A percentile compares a stretch with the other conserved stretches of the same genome.
Conservation (phyloP, 495 filamentous ascomycete species). For the Bathelium albidoporum region DNA sequence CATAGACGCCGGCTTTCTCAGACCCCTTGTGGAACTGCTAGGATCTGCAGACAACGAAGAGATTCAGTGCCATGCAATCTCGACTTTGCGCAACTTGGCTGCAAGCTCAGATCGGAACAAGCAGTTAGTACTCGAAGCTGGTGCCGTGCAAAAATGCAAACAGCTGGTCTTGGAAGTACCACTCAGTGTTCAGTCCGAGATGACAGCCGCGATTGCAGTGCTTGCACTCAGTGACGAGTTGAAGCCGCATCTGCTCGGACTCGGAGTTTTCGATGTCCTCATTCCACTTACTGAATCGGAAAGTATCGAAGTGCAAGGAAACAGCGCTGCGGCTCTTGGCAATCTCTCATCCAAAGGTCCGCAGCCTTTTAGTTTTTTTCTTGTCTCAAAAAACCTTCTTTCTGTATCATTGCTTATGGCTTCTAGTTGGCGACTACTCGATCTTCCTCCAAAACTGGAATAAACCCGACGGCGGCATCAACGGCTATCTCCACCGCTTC, state of each 20-base stretch:
- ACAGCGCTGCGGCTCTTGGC: constrained; percentile 89
- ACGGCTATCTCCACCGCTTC: constrained; percentile 88
- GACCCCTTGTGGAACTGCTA: constrained; percentile 83
- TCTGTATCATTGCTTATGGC: not conserved
- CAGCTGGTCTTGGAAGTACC: constrained; percentile 89
- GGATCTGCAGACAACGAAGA: constrained; percentile 97
- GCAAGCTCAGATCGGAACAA: constrained; percentile 97
- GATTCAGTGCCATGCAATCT: constrained; percentile 97
- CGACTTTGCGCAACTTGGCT: constrained; percentile 87
- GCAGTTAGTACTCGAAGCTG: constrained; percentile 86
- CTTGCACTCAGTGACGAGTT: constrained; percentile 91
- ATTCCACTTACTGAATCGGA: constrained; percentile 91
- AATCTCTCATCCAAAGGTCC: constrained; percentile 95
- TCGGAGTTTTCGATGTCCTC: constrained; percentile 92
- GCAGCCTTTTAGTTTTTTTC: constrained; percentile 18
- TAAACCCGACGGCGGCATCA: constrained; percentile 85
- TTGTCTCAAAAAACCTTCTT: not conserved
- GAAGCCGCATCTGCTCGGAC: constrained; percentile 78
- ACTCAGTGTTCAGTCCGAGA: constrained; percentile 91
- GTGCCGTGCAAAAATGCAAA: constrained; percentile 97
- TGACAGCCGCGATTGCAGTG: constrained; percentile 98
- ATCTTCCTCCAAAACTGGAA: constrained; percentile 92
- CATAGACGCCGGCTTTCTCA: constrained; percentile 92
- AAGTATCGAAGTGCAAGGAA: constrained; percentile 96
- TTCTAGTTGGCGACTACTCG: constrained; percentile 85